Percentiles rank a stretch among this genome's conserved stretches.
phyloP scores from a whole-genome alignment of 2,329 filamentous ascomycete genomes.

The Hypoxylon sp. region DNA sequence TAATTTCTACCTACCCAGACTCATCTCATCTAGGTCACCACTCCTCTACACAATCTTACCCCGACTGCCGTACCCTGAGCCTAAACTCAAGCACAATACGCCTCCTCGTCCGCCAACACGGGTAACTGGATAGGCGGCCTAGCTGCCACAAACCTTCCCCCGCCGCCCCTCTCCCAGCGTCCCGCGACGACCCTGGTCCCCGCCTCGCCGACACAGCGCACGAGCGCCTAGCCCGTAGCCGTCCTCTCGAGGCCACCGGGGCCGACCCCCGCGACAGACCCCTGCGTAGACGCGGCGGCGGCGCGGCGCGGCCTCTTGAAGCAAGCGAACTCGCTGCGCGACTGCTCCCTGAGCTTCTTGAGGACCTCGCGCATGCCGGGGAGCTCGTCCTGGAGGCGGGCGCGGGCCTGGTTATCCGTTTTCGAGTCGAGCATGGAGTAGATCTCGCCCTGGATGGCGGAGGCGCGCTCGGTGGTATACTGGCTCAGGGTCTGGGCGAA shows the following conservation, averaged over 20 bases:
- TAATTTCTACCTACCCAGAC: not conserved
- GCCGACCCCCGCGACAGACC: not conserved
- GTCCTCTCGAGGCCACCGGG: constrained; percentile 46
- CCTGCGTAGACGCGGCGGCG: constrained; percentile 15
- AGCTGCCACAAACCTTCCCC: constrained; percentile 6
- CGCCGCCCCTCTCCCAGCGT: not conserved
- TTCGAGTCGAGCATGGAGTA: constrained; percentile 91
- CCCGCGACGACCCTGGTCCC: constrained; percentile 11
- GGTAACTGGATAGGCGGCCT: constrained; percentile 17
- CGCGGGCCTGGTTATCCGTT: constrained; percentile 88
- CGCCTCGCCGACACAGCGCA: constrained; percentile 17
- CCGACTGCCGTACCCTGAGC: constrained; percentile 21
- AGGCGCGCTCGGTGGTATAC: constrained; percentile 88
- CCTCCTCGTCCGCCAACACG: constrained; percentile 11
- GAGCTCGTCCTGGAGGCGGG: constrained; percentile 85
- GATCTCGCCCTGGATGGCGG: constrained; percentile 87
- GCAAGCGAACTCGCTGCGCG: constrained; percentile 89
- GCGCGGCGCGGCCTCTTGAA: constrained; percentile 69
- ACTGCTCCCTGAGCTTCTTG: constrained; percentile 86
- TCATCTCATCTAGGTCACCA: not conserved
- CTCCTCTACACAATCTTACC: constrained; percentile 7
- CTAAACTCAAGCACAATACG: constrained; percentile 31
- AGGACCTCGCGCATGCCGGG: constrained; percentile 90
- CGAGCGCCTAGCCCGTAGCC: constrained; percentile 52
- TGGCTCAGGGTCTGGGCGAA: constrained; percentile 92